phyloP scores from a whole-genome alignment of 768 basidiomycete species.

The Mycena floridula region DNA sequence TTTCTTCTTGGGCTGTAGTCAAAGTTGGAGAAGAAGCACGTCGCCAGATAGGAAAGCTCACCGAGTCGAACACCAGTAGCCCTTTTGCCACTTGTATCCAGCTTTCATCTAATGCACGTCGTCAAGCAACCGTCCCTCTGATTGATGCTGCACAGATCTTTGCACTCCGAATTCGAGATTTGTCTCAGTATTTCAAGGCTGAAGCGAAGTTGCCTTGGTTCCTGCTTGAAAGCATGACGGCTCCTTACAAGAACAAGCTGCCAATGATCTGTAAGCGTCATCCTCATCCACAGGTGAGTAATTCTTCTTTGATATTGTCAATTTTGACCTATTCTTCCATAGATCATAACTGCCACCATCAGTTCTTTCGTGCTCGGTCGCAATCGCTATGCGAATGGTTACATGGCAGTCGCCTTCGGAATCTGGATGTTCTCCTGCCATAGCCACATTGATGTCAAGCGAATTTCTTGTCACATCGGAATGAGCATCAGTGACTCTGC shows the following conservation, averaged over 20 bases:
- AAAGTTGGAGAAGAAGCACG: no score
- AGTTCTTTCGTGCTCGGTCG: background rate
- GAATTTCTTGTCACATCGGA: background rate
- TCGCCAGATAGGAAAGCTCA: no score
- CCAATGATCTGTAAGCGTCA: background rate
- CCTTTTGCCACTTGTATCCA: no score
- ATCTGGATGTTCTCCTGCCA: no score
- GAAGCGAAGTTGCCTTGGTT: background rate
- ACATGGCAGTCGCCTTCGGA: no score
- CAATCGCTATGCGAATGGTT: no score
- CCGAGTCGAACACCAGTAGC: no score
- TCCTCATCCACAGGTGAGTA: background rate
- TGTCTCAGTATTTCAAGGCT: background rate
- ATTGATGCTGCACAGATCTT: no score
- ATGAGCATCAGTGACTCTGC: background rate
- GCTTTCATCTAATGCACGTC: no score
- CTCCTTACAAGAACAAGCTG: background rate
- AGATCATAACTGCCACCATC: background rate
- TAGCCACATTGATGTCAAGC: background rate
- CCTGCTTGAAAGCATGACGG: background rate
- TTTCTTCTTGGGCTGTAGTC: no score
- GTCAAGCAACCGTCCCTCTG: no score
- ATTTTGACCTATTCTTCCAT: background rate
- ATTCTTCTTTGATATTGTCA: background rate
- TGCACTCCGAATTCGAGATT: no score